Conservation (phyloP, 2,329 filamentous ascomycete species). For the Talaromyces sp. region DNA sequence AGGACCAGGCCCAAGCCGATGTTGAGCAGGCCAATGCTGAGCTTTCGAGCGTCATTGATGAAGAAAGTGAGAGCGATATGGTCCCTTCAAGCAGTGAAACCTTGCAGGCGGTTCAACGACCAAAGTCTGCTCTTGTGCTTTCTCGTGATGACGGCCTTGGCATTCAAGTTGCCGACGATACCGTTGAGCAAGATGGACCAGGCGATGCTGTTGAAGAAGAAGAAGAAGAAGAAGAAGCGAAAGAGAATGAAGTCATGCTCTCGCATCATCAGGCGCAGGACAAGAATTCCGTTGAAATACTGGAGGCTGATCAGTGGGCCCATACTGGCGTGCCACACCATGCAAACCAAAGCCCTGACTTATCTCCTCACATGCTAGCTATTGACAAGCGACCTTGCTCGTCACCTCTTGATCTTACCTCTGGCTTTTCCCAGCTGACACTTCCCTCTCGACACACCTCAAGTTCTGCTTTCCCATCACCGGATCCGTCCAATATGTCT, state of each 20-base stretch:
- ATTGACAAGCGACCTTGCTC: slow-evolving; percentile 42
- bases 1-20: neutral
- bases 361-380: slow-evolving; percentile 36
- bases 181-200: slow-evolving; percentile 14
- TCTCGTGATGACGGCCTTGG: slow-evolving; percentile 28
- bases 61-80: slow-evolving; percentile 9
- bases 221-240: neutral
- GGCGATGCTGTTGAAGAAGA: slow-evolving; percentile 13
- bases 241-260: neutral
- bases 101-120: slow-evolving; percentile 1
- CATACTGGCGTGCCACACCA: slow-evolving; percentile 21
- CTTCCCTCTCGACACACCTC: slow-evolving; percentile 38
- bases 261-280: slow-evolving; percentile 15
- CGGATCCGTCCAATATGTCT: slow-evolving; percentile 40
- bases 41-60: slow-evolving; percentile 10
- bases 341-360: slow-evolving; percentile 32
- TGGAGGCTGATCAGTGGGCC: slow-evolving; percentile 30
- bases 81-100: slow-evolving; percentile 19
- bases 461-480: slow-evolving; percentile 46
- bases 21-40: neutral
- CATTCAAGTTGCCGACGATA: slow-evolving; percentile 24
- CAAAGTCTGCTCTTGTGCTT: neutral
- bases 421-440: slow-evolving; percentile 39
- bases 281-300: slow-evolving; percentile 29
- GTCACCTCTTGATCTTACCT: slow-evolving; percentile 39